These are phyloP conservation scores for Fraxinus albicans DNA, from an alignment of 305 asterid genomes.

Conservation along the genomic window DNA sequence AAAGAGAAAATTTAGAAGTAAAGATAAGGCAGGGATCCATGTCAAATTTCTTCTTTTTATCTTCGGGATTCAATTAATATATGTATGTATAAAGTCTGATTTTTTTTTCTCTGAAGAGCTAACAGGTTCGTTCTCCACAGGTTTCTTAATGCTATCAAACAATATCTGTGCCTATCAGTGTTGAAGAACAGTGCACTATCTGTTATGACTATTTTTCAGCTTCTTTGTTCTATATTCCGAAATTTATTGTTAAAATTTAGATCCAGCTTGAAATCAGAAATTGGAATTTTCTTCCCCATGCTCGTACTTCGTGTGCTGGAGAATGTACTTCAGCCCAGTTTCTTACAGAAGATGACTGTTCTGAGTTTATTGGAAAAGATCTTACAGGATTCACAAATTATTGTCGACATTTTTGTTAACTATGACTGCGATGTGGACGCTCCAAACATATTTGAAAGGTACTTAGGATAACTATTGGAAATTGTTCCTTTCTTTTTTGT, in stretches of 20 bases:
- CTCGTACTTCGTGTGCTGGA: constrained; percentile 93
- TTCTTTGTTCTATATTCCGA: constrained; percentile 84
- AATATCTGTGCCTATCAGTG: constrained; percentile 87
- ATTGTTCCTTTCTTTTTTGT: background rate
- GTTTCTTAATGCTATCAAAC: constrained; percentile 89
- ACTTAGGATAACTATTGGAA: constrained; percentile 19
- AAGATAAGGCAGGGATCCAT: background rate
- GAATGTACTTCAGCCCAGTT: constrained; percentile 98
- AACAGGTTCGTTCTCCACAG: constrained; percentile 47
- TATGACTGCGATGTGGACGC: constrained; percentile 98
- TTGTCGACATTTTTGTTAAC: constrained; percentile 86
- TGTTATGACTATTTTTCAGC: constrained; percentile 94
- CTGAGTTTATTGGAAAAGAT: constrained; percentile 75
- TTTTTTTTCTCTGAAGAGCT: constrained; percentile 21
- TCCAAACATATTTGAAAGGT: constrained; percentile 97
- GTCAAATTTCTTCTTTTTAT: background rate
- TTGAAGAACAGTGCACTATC: constrained; percentile 97
- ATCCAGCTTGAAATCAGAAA: constrained; percentile 90
- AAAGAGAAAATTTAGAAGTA: background rate
- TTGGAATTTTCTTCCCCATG: constrained; percentile 96
- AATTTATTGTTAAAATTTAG: constrained; percentile 74
- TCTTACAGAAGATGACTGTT: constrained; percentile 95
- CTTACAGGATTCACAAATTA: constrained; percentile 79
- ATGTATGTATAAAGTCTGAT: constrained; percentile 19
- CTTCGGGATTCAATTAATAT: constrained; percentile 8